phyloP scores from a whole-genome alignment of 2,329 filamentous ascomycete species.

The Apiospora rasikravindrae region DNA sequence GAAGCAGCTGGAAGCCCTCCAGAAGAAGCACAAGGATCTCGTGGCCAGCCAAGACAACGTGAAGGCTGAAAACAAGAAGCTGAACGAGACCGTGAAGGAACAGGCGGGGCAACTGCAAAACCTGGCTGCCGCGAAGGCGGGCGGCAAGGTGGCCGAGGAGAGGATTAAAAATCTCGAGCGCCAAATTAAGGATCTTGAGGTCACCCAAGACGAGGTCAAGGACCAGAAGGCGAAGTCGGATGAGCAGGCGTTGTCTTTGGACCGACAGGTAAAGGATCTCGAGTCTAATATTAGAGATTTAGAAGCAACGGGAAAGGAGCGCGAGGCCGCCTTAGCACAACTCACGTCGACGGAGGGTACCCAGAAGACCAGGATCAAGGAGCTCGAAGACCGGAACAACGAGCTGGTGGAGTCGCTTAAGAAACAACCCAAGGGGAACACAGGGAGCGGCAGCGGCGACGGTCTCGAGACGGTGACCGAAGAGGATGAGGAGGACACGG shows the following conservation, averaged over 20 bases:
- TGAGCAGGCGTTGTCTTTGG: too few species aligned
- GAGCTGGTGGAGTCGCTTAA: neutral
- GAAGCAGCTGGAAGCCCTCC: neutral
- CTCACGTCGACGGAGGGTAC: neutral
- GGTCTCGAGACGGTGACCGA: neutral
- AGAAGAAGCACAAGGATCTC: neutral
- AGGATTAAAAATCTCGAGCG: neutral
- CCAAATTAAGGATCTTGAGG: neutral
- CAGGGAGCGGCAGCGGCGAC: neutral
- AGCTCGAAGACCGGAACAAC: neutral
- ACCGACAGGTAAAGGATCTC: too few species aligned
- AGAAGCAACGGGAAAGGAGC: neutral
- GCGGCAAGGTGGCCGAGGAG: neutral
- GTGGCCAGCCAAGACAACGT: neutral
- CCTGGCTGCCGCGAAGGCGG: neutral
- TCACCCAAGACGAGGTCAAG: neutral
- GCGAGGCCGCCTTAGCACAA: too few species aligned
- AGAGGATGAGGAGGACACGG: neutral
- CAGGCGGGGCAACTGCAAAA: neutral
- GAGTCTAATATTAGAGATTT: too few species aligned
- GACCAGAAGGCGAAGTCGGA: too few species aligned
- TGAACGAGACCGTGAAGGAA: neutral
- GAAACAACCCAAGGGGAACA: too few species aligned
- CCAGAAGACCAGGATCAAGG: neutral
- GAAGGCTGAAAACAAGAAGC: neutral